Conservation (phyloP, 164 flowering plant species). For the Malania oleifera region DNA sequence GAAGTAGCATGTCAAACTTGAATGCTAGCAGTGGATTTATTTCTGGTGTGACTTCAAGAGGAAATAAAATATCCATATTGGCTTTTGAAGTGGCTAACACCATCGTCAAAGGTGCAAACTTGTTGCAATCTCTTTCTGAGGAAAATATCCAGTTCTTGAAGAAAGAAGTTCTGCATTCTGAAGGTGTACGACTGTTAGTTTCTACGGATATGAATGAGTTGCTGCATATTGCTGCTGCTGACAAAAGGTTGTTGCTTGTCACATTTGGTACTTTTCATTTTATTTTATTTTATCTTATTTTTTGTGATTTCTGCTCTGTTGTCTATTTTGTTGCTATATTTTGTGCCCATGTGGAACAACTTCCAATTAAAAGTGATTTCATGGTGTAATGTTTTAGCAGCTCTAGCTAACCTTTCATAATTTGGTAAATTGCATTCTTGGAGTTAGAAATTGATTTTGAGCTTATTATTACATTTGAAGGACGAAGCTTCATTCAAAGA, state of each 20-base stretch:
- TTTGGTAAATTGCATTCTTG: too few species aligned
- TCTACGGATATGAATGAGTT: conserved; percentile 52
- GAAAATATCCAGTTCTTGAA: conserved; percentile 49
- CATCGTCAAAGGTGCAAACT: conserved; percentile 49
- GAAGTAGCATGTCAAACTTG: conserved; percentile 60
- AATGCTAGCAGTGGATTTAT: conserved; percentile 38
- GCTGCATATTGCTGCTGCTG: conserved; percentile 52
- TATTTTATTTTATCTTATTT: background rate
- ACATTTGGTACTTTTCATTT: background rate
- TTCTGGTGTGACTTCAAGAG: conserved; percentile 39
- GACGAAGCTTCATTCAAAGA: too few species aligned
- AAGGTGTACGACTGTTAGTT: conserved; percentile 46
- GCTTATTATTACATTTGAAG: too few species aligned
- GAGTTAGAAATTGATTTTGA: too few species aligned
- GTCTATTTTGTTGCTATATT: too few species aligned
- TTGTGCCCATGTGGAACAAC: too few species aligned
- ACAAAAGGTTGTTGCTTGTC: conserved; percentile 46
- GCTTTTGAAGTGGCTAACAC: conserved; percentile 79
- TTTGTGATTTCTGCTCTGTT: conserved; percentile 1
- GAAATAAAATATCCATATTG: conserved; percentile 44
- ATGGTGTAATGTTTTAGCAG: too few species aligned
- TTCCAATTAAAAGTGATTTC: too few species aligned
- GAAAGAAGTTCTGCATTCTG: conserved; percentile 43
- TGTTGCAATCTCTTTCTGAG: conserved; percentile 52
- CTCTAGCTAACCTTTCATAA: too few species aligned